These are phyloP conservation scores for Cicer chorassanicum DNA, from an alignment of 306 rosid species.

Conservation along the genomic window DNA sequence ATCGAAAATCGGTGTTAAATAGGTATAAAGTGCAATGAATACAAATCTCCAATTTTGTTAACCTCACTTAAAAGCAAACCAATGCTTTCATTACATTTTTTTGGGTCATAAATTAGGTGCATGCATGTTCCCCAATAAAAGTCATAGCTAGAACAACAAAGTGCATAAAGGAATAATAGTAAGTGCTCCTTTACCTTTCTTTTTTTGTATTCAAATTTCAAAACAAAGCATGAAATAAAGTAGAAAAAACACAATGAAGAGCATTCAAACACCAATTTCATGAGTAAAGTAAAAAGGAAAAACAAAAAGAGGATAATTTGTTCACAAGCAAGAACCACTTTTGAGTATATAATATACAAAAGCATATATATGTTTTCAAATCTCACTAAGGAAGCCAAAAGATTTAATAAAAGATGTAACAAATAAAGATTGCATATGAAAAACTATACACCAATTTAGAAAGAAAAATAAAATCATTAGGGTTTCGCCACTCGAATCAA, in stretches of 20 bases:
- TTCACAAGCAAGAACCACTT: conserved; percentile 11
- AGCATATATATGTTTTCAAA: conserved; percentile 19
- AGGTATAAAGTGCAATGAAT: background rate
- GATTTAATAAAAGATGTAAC: conserved; percentile 38
- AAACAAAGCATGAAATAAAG: conserved; percentile 11
- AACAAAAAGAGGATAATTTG: background rate
- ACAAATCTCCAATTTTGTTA: background rate
- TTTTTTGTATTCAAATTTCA: background rate
- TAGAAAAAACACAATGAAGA: background rate
- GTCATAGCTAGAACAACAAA: background rate
- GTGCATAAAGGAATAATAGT: background rate
- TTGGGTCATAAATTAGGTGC: background rate
- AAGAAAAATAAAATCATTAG: conserved; percentile 21
- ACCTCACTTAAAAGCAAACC: background rate
- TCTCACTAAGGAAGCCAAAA: conserved; percentile 35
- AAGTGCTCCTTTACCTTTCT: background rate
- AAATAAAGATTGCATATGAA: conserved; percentile 49
- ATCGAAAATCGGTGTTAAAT: no score
- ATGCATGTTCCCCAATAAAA: background rate
- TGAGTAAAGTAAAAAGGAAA: background rate
- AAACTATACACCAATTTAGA: conserved; percentile 66
- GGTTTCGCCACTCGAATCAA: conserved; percentile 45
- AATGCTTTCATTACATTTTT: background rate
- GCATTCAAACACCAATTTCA: background rate
- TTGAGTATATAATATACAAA: conserved; percentile 12